Evolutionary conservation across 192 early-diverging fungal species (phyloP).

Genomic region (Linnemannia exigua): DNA sequence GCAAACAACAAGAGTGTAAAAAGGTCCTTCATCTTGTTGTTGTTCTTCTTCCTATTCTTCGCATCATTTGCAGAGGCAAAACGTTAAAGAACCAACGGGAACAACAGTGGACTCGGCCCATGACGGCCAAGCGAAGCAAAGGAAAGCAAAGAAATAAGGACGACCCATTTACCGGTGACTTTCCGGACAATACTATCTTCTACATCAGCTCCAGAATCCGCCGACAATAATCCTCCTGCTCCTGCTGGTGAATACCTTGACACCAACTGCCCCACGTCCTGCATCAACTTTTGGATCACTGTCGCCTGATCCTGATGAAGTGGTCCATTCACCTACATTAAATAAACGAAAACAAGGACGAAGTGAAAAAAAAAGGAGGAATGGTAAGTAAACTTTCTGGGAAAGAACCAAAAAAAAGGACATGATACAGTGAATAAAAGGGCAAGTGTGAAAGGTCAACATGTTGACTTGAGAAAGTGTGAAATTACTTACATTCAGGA

Average conservation of each 20-base stretch:
- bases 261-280: slow-evolving; percentile 54
- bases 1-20: neutral
- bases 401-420: neutral
- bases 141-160: no score
- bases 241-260: slow-evolving; percentile 35
- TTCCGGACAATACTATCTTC: slow-evolving; percentile 53
- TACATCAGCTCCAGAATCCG: slow-evolving; percentile 5
- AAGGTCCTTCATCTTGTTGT: neutral
- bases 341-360: neutral
- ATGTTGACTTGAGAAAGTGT: neutral
- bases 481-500: slow-evolving; percentile 47
- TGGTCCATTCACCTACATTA: slow-evolving; percentile 28
- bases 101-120: no score
- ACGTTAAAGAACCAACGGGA: no score
- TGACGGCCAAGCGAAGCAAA: no score
- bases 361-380: slow-evolving; percentile 2
- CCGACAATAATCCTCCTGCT: slow-evolving; percentile 6
- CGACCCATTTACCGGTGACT: slow-evolving; percentile 44
- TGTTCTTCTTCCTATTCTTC: no score
- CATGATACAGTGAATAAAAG: neutral
- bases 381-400: neutral
- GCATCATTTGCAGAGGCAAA: no score
- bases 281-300: slow-evolving; percentile 51
- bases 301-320: slow-evolving; percentile 42
- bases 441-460: neutral